A percentile compares a stretch with the other conserved stretches of the same genome.
phyloP scores from a whole-genome alignment of 177 flowering plant genomes.

The Vitis hybrid region DNA sequence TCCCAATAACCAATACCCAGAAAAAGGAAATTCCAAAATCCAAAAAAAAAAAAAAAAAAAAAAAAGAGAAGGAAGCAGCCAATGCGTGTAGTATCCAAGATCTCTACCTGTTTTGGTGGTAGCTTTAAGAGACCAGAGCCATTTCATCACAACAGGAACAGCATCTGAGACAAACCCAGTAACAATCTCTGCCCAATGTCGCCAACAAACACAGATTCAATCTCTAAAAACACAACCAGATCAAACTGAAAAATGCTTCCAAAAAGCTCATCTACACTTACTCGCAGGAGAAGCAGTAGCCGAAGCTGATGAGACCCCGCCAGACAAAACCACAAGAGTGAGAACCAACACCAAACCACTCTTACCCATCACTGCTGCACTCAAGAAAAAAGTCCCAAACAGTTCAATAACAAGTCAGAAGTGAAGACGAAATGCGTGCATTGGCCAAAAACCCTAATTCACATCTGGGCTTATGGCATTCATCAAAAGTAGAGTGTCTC shows the following conservation, averaged over 20 bases:
- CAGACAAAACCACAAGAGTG: constrained; percentile 41
- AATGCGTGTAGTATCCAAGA: constrained; percentile 23
- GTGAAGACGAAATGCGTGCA: constrained; percentile 19
- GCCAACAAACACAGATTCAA: constrained; percentile 5
- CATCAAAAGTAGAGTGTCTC: no score
- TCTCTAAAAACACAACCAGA: constrained; percentile 27
- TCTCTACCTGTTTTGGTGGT: constrained; percentile 70
- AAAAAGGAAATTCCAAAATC: not conserved
- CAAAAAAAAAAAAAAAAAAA: not conserved
- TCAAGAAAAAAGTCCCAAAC: not conserved
- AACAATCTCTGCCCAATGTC: constrained; percentile 52
- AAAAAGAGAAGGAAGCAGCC: constrained; percentile 1
- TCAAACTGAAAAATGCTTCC: constrained; percentile 1
- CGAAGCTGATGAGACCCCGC: constrained; percentile 48
- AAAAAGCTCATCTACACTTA: constrained; percentile 29
- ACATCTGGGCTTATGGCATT: constrained; percentile 13
- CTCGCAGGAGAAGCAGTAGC: constrained; percentile 65
- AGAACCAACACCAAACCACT: constrained; percentile 35
- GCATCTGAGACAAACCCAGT: constrained; percentile 70
- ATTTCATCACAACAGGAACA: constrained; percentile 61
- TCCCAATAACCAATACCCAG: constrained; percentile 8
- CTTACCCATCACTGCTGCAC: constrained; percentile 36
- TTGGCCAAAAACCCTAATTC: constrained; percentile 25
- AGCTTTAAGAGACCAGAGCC: constrained; percentile 73
- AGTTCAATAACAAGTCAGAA: constrained; percentile 10